Base-by-base conservation (phyloP, 2,329 filamentous ascomycete species). In the Rhynchosporium graminicola region DNA sequence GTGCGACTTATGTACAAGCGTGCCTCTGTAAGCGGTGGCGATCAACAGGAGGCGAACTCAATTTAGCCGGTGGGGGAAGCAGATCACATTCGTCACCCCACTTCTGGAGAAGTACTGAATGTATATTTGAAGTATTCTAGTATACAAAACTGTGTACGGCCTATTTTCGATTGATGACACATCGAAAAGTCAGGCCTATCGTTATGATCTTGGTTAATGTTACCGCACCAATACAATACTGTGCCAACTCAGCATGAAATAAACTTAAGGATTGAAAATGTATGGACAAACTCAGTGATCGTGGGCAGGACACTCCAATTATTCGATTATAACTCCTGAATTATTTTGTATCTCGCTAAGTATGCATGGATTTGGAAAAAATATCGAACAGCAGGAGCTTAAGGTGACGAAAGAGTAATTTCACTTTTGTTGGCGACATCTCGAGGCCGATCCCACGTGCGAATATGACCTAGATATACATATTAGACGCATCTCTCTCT, bases 361-460 rank as follows among this genome's bases (percentile, higher is more conserved):
- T 59, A 54, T 63, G 50, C 57, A 58, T 46, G 38, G 36, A 43
- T 3, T 10, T 48, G 6, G 31, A 33, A 26, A 36, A 36, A 26
- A 47, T 46, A 40, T 20, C 12, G 28, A 50, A 20, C 10, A 10
- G 46, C 43, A 33, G 28, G 10, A 2, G 12, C 4, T 50, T 13
- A 65, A 42, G 51, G 40, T 54, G 57, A 65, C n/a, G 62, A 55
- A 42, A 58, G 29, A 12, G 61, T 63, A 36, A 48, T 42, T 58
- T 69, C 59, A 48, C 63, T 66, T 46, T 65, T 61, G 46, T 65
- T 63, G 33, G 63, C 57, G 28, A 31, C 57, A 59, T 69, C 68
- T 42, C 40, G 61, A 42, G 69, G 69, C 29, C 69, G 63, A 57
- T 66, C 58, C 69, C 69, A 71, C 26, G 67, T 71, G 6, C 69